Percentiles rank a stretch among this genome's conserved stretches.
phyloP scores from a whole-genome alignment of 768 basidiomycete genomes.

The Boletus eberwhitei region DNA sequence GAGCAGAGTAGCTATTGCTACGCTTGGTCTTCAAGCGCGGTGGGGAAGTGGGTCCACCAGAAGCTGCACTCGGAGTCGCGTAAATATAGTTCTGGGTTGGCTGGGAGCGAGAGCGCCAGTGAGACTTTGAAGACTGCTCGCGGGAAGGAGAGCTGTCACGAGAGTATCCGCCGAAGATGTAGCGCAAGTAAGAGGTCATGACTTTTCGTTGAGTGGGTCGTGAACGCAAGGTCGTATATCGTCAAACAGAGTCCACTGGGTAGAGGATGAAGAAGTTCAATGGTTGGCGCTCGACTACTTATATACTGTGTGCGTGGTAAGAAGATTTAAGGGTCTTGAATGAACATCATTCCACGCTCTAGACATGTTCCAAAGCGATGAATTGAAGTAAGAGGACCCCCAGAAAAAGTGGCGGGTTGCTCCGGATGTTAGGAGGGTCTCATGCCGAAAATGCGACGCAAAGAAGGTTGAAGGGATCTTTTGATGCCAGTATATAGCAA shows the following conservation, averaged over 20 bases:
- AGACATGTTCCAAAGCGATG: conserved; percentile 19
- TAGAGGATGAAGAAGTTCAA: conserved; percentile 7
- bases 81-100: conserved; percentile 43
- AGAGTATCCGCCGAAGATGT: conserved; percentile 39
- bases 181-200: conserved; percentile 54
- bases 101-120: conserved; percentile 41
- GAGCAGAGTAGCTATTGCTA: conserved; percentile 39
- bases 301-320: conserved; percentile 22
- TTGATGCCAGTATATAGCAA: conserved; percentile 3
- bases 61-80: conserved; percentile 27
- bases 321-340: conserved; percentile 24
- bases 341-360: conserved; percentile 17
- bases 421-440: conserved; percentile 18
- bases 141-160: conserved; percentile 26
- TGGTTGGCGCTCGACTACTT: conserved; percentile 10
- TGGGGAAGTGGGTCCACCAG: conserved; percentile 35
- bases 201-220: conserved; percentile 16
- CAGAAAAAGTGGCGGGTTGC: conserved; percentile 23
- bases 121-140: conserved; percentile 36
- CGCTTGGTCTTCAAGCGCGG: conserved; percentile 37
- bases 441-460: conserved; percentile 18
- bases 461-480: conserved; percentile 16
- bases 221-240: conserved; percentile 17
- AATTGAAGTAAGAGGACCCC: conserved; percentile 35
- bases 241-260: conserved; percentile 10